Percentiles rank a stretch among this genome's conserved stretches.
Evolutionary conservation across 352 stramenopile species (phyloP).

Genomic region (Phytophthora colocasiae): DNA sequence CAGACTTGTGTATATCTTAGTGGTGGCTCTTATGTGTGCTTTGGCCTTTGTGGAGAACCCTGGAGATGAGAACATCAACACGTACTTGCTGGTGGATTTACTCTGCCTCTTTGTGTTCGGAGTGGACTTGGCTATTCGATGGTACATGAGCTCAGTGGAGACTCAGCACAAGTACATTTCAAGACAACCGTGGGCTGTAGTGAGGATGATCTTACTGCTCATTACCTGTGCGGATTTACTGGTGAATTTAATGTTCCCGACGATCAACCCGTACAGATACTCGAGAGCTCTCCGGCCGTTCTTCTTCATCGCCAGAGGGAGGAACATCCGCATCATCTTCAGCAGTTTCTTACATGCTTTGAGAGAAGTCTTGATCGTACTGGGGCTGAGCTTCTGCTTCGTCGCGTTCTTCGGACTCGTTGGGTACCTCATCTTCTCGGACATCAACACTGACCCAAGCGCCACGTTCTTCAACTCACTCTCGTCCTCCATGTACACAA

Average conservation of each 20-base stretch:
- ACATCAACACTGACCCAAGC: conserved; percentile 54
- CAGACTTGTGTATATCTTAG: conserved; percentile 69
- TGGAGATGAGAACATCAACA: conserved; percentile 54
- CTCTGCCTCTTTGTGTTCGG: conserved; percentile 69
- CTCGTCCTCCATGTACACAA: conserved; percentile 80
- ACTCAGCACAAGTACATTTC: conserved; percentile 82
- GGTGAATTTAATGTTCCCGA: conserved; percentile 55
- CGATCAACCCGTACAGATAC: conserved; percentile 67
- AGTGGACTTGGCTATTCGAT: conserved; percentile 73
- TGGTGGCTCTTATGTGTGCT: conserved; percentile 68
- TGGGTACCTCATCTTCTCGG: conserved; percentile 82
- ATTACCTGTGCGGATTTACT: conserved; percentile 64
- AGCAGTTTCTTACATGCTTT: conserved; percentile 80
- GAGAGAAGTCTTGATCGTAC: conserved; percentile 73
- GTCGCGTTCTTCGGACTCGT: conserved; percentile 82
- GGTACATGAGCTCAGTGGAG: conserved; percentile 85
- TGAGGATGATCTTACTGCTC: conserved; percentile 63
- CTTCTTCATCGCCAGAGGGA: conserved; percentile 79
- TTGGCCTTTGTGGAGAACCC: conserved; percentile 75
- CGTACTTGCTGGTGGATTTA: conserved; percentile 69
- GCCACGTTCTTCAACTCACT: conserved; percentile 78
- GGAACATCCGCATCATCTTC: conserved; percentile 89
- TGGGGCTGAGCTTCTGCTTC: conserved; percentile 77
- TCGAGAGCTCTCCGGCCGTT: conserved; percentile 76
- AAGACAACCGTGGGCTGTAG: conserved; percentile 77